These are phyloP conservation scores for Backusella macrospora DNA, from an alignment of 192 early-diverging fungal species.

Conservation along the genomic window DNA sequence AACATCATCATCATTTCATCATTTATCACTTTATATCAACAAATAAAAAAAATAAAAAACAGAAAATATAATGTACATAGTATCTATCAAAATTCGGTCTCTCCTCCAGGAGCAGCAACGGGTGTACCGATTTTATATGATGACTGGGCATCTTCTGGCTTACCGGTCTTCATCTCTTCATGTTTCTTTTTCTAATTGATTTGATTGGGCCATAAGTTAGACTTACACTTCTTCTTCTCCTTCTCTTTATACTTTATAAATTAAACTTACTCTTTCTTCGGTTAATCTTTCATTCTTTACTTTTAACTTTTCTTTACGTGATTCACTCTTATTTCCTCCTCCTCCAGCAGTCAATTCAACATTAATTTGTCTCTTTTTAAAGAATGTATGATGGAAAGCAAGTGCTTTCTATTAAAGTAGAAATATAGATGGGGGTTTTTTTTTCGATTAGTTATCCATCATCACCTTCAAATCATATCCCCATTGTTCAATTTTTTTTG, in stretches of 20 bases:
- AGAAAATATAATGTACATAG: background rate
- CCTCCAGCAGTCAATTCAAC: conserved; percentile 77
- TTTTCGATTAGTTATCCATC: background rate
- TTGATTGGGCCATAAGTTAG: no score
- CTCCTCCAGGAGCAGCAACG: background rate
- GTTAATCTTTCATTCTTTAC: conserved; percentile 53
- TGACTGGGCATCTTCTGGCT: background rate
- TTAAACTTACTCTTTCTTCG: conserved; percentile 54
- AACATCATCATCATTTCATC: background rate
- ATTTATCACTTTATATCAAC: background rate
- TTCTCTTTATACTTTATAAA: conserved; percentile 3
- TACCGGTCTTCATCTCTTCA: conserved; percentile 36
- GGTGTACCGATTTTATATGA: conserved; percentile 6
- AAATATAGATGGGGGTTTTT: no score
- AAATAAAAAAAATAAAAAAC: no score
- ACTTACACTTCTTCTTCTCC: no score
- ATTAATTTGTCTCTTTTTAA: conserved; percentile 70
- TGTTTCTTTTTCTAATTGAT: conserved; percentile 48
- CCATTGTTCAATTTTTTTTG: background rate
- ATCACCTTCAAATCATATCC: background rate
- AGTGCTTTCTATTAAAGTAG: conserved; percentile 53
- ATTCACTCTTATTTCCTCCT: conserved; percentile 64
- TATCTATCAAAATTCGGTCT: background rate
- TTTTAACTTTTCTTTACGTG: conserved; percentile 50
- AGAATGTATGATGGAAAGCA: conserved; percentile 61